Conservation (phyloP, 495 filamentous ascomycete genomes). For the Penicillium crystallinum region DNA sequence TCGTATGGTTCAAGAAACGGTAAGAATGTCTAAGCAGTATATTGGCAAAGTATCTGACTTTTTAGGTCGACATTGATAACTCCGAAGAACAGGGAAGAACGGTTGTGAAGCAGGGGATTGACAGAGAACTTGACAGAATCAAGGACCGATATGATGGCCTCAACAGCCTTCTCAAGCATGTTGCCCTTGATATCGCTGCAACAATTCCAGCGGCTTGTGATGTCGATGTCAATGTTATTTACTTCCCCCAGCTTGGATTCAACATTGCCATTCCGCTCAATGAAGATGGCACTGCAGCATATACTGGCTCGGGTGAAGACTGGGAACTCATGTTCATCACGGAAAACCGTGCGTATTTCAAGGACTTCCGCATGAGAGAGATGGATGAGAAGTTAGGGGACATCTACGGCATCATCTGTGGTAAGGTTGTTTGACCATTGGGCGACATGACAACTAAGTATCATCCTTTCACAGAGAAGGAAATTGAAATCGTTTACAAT, state of each 20-base stretch:
- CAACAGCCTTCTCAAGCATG: conserved; percentile 61
- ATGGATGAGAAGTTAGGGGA: conserved; percentile 82
- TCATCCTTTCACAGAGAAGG: conserved; percentile 55
- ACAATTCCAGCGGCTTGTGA: conserved; percentile 58
- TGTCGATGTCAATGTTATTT: conserved; percentile 69
- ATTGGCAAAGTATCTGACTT: conserved; percentile 4
- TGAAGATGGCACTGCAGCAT: conserved; percentile 55
- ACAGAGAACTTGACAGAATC: conserved; percentile 70
- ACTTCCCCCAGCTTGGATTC: conserved; percentile 89
- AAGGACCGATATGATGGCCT: conserved; percentile 75
- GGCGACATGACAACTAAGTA: not conserved
- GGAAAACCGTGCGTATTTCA: conserved; percentile 74
- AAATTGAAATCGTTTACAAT: conserved; percentile 83
- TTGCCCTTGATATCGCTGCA: conserved; percentile 55
- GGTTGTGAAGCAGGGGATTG: conserved; percentile 66
- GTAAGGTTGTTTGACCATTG: conserved; percentile 40
- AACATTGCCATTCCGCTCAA: conserved; percentile 70
- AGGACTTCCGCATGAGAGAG: conserved; percentile 76
- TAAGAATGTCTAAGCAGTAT: conserved; percentile 12
- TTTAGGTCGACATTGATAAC: conserved; percentile 72
- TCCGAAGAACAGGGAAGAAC: conserved; percentile 70
- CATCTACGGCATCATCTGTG: conserved; percentile 74
- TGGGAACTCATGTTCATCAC: conserved; percentile 82
- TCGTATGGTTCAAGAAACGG: conserved; percentile 62
- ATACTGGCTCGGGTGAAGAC: conserved; percentile 53